These are phyloP conservation scores for Yamadazyma taylorii DNA, from an alignment of 1,139 yeast species.

Conservation along the genomic window DNA sequence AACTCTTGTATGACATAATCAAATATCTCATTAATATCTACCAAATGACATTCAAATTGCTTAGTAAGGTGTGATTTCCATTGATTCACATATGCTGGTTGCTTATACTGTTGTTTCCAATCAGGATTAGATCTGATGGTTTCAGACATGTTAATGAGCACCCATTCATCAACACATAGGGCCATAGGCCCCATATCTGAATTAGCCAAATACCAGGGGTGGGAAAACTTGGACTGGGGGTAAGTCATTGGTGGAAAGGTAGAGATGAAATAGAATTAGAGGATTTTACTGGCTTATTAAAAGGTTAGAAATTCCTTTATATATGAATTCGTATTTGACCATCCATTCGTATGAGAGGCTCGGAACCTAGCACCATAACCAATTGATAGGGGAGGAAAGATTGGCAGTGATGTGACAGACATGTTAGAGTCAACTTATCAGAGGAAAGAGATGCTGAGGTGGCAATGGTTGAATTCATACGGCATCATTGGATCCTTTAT, in stretches of 20 bases:
- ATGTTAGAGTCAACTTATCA: too few relatives aligned
- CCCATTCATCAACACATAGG: conserved; percentile 26
- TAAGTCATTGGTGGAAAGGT: not conserved
- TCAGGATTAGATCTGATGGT: conserved; percentile 28
- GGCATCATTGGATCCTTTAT: too few relatives aligned
- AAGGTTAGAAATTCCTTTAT: too few relatives aligned
- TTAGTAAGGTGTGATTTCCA: conserved; percentile 29
- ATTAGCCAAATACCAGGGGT: conserved; percentile 16
- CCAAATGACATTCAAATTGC: conserved; percentile 10
- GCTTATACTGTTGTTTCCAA: conserved; percentile 31
- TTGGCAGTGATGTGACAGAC: too few relatives aligned
- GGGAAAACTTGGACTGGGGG: conserved; percentile 10
- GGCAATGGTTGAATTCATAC: too few relatives aligned
- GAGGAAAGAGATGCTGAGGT: too few relatives aligned
- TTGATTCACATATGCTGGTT: conserved; percentile 23
- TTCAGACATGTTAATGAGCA: conserved; percentile 23
- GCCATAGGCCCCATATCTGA: conserved; percentile 17
- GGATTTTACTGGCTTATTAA: too few relatives aligned
- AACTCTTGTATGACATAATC: conserved; percentile 28
- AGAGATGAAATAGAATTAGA: too few relatives aligned
- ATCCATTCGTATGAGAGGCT: too few relatives aligned
- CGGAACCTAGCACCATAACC: too few relatives aligned
- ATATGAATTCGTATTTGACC: too few relatives aligned
- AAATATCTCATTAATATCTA: conserved; percentile 18
- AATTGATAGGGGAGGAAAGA: too few relatives aligned